Conservation (phyloP, 139 green algal genomes). For the Closterium sp. region DNA sequence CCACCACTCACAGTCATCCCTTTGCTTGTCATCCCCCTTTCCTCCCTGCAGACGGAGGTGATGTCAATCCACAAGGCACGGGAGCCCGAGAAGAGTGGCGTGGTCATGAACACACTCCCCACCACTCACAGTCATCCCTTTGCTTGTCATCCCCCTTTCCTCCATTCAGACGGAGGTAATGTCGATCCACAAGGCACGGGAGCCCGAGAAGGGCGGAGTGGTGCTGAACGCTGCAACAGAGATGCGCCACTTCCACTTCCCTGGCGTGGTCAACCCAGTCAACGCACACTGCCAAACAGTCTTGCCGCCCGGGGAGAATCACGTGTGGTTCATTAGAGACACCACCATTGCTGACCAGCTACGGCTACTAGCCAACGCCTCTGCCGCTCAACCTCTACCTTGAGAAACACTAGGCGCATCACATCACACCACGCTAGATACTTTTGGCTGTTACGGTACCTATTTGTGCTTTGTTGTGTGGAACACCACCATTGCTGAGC, state of each 20-base stretch:
- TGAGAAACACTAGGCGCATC: background rate
- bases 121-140: too few species aligned
- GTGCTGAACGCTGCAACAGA: background rate
- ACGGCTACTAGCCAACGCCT: background rate
- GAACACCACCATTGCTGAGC: too few species aligned
- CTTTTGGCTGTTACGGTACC: too few species aligned
- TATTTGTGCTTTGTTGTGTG: too few species aligned
- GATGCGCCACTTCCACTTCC: background rate
- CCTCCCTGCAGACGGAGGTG: too few species aligned
- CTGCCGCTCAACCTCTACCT: background rate
- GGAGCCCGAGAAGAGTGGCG: too few species aligned
- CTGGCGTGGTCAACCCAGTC: background rate
- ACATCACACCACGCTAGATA: too few species aligned
- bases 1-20: too few species aligned
- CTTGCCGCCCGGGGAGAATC: background rate
- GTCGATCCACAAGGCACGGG: background rate
- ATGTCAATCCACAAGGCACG: too few species aligned
- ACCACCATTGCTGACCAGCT: background rate
- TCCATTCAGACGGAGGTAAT: background rate
- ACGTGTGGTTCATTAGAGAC: background rate
- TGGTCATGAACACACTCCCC: too few species aligned
- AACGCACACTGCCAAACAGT: background rate
- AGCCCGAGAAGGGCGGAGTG: background rate
- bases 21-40: too few species aligned
- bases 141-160: too few species aligned